Percentiles rank a stretch among this genome's conserved stretches.
Conservation (phyloP, 495 filamentous ascomycete genomes). For the Penicillium crystallinum region DNA sequence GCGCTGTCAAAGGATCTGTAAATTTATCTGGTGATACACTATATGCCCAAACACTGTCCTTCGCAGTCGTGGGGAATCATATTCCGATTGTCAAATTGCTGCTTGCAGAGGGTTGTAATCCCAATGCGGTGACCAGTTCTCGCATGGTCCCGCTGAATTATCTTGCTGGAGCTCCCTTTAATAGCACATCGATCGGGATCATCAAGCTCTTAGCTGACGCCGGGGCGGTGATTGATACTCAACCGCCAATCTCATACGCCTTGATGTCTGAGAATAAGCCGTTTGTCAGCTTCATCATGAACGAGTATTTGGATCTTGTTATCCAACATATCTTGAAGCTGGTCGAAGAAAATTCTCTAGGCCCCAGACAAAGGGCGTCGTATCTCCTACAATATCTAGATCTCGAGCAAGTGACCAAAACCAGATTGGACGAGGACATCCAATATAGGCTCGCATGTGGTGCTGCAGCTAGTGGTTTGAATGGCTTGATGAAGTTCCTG, state of each 20-base stretch:
- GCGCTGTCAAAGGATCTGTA: background rate
- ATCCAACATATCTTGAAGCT: background rate
- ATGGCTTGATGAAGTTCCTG: background rate
- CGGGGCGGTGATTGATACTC: background rate
- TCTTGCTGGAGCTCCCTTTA: background rate
- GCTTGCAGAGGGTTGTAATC: background rate
- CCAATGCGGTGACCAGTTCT: background rate
- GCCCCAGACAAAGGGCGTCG: background rate
- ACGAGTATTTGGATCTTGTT: background rate
- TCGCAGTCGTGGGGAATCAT: background rate
- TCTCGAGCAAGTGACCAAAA: background rate
- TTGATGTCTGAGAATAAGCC: background rate
- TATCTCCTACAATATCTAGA: background rate
- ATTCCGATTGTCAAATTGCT: background rate
- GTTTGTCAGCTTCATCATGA: background rate
- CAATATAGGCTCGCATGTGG: background rate
- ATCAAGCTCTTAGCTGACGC: background rate
- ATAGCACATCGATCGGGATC: background rate
- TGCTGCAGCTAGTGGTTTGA: background rate
- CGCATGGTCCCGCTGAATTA: background rate
- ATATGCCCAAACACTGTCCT: background rate
- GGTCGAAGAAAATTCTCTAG: background rate
- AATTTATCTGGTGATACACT: background rate
- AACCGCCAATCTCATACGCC: background rate
- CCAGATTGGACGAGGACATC: no score